Evolutionary conservation across 1,284 basidiomycete genomes (phyloP), one percentile per base, ranked within the genome.

Genomic region (Ustilago bromivora): DNA sequence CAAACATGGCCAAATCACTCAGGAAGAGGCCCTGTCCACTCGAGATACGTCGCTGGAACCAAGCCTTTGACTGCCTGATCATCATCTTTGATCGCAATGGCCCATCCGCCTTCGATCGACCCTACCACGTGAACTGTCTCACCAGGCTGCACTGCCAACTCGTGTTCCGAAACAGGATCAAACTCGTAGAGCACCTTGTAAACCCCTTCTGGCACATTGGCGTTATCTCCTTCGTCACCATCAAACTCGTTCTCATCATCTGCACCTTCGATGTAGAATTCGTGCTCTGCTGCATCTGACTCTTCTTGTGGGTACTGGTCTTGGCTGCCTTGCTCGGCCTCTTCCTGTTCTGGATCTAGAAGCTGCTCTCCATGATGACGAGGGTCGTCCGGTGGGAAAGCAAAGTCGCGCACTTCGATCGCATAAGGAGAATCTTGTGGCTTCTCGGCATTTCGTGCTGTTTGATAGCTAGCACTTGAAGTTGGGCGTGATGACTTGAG

Each of bases 151-250:
- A 79, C 71, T 4, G 66, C 71, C 46, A 82, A 54, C 52, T 82
- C 80, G 59, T 80, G 78, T n/a, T 74, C 76, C n/a, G 69, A 74
- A 7, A 76, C 80, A 3, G 80, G 67, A 1, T 66, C 61, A 49
- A 82, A 82, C 28, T 65, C 63, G 62, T 82, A 82, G n/a, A 80
- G 61, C n/a, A 76, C 78, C 4, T 56, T 60, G 65, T 82, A 80
- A n/a, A 70, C 41, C 19, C 80, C 80, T 36, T 74, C 66, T 13
- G 69, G 47, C 11, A 80, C 63, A 59, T 58, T 43, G 43, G 53
- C 66, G 32, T 38, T 46, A 43, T 68, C 66, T 46, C 67, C 71
- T 17, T 75, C 70, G 49, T 78, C 80, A 38, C 69, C 75, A 46
- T 64, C 76, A 28, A 69, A 79, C 35, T 72, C 75, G 31, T 70